Percentiles rank a stretch among this genome's conserved stretches.
These are phyloP conservation scores for Chaetomium strumarium DNA, from an alignment of 2,329 filamentous ascomycete genomes.

Conservation along the genomic window DNA sequence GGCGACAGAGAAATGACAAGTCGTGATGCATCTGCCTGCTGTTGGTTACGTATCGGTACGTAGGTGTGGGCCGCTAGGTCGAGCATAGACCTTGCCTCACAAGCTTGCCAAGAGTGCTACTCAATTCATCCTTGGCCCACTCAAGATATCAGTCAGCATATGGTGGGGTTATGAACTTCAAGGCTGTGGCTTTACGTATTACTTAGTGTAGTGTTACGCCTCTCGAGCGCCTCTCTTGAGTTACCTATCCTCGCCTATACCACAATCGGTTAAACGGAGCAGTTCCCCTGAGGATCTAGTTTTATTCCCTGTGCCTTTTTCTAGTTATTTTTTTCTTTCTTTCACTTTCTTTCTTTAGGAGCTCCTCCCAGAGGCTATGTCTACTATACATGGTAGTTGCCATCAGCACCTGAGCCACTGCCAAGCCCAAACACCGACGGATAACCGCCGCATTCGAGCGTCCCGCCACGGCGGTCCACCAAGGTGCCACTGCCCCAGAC, in stretches of 20 bases:
- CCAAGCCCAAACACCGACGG: conserved; percentile 1
- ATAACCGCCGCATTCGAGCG: neutral
- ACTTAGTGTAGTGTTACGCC: too few relatives aligned
- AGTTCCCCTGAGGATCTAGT: neutral
- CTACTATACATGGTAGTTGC: too few relatives aligned
- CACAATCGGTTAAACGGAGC: too few relatives aligned
- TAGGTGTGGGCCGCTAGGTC: conserved; percentile 2
- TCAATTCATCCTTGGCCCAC: neutral
- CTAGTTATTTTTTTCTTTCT: neutral
- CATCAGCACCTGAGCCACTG: conserved; percentile 1
- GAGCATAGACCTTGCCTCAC: conserved; percentile 13
- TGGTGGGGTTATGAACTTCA: too few relatives aligned
- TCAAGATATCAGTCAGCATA: neutral
- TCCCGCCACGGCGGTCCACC: neutral
- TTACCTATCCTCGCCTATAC: too few relatives aligned
- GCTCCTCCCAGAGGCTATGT: neutral
- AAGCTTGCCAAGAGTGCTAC: conserved; percentile 5
- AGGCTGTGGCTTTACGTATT: too few relatives aligned
- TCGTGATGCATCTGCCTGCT: conserved; percentile 13
- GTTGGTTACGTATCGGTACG: conserved; percentile 25
- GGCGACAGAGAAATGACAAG: conserved; percentile 2
- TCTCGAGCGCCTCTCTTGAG: too few relatives aligned
- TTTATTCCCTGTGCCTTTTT: too few relatives aligned
- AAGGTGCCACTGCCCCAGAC: neutral
- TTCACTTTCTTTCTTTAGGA: neutral